phyloP scores from a whole-genome alignment of 2,329 filamentous ascomycete genomes.

The Fusarium falciforme region DNA sequence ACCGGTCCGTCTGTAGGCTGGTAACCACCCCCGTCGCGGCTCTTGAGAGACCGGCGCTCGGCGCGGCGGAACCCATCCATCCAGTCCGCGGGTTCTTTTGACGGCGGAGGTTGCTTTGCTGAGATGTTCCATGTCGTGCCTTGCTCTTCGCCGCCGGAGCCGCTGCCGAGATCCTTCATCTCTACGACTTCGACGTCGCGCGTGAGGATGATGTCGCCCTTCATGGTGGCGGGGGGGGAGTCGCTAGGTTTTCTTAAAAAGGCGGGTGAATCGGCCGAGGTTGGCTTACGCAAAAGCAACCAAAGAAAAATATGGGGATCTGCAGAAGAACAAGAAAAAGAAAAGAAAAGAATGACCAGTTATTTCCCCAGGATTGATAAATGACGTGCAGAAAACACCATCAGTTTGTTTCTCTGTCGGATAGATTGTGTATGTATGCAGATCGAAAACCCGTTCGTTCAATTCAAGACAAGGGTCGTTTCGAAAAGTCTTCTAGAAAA shows the following conservation, averaged over 20 bases:
- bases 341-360: background rate
- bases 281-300: background rate
- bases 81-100: conserved; percentile 29
- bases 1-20: conserved; percentile 23
- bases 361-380: conserved; percentile 1
- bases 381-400: conserved; percentile 7
- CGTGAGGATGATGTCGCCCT: conserved; percentile 31
- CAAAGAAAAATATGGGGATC: background rate
- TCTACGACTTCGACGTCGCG: conserved; percentile 36
- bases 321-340: background rate
- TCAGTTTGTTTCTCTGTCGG: background rate
- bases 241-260: background rate
- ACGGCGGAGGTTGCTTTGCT: background rate
- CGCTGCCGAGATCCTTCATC: conserved; percentile 21
- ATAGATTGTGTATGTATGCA: background rate
- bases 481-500: conserved; percentile 30
- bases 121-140: conserved; percentile 22
- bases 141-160: conserved; percentile 11
- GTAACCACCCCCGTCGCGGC: conserved; percentile 33
- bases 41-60: conserved; percentile 30
- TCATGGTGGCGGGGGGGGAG: conserved; percentile 10
- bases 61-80: conserved; percentile 38
- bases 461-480: background rate
- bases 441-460: conserved; percentile 12
- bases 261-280: background rate